A percentile compares a stretch with the other conserved stretches of the same genome.
These are phyloP conservation scores for Colletotrichum graminicola DNA, from an alignment of 2,329 filamentous ascomycete species.

Conservation along the genomic window DNA sequence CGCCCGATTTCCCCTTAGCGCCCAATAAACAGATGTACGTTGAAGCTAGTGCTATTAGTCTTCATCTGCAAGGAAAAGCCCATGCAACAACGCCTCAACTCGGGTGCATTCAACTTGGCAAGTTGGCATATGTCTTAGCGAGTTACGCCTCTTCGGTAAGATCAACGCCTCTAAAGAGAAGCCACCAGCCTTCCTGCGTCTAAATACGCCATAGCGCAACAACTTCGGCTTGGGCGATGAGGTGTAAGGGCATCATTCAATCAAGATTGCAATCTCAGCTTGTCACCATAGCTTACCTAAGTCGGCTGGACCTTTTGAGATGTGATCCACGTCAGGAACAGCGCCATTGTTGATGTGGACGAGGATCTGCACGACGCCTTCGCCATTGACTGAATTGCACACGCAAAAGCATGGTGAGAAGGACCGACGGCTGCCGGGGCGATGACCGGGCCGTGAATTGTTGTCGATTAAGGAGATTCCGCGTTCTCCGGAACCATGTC, in stretches of 20 bases:
- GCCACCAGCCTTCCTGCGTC: conserved; percentile 4
- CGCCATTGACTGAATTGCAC: conserved; percentile 6
- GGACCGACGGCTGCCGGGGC: not conserved
- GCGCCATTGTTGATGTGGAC: conserved; percentile 17
- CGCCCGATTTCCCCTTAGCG: conserved; percentile 23
- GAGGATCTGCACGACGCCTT: conserved; percentile 32
- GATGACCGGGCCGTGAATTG: conserved; percentile 13
- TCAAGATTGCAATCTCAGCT: conserved; percentile 1
- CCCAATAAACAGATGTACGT: conserved; percentile 6
- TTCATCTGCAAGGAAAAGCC: not conserved
- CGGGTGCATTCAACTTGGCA: not conserved
- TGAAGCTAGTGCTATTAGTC: conserved; percentile 10
- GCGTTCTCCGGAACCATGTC: conserved; percentile 12
- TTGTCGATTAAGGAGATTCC: not conserved
- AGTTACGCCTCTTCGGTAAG: not conserved
- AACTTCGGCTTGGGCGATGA: not conserved
- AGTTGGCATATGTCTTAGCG: not conserved
- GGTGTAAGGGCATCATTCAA: not conserved
- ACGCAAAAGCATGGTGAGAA: conserved; percentile 21
- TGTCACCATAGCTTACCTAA: not conserved
- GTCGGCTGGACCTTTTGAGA: conserved; percentile 7
- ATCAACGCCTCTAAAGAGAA: conserved; percentile 5
- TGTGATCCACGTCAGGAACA: conserved; percentile 26
- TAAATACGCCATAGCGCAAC: conserved; percentile 3
- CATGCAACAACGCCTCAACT: not conserved